Conservation (phyloP, 257 asterid species). For the Gardenia jasminoides region DNA sequence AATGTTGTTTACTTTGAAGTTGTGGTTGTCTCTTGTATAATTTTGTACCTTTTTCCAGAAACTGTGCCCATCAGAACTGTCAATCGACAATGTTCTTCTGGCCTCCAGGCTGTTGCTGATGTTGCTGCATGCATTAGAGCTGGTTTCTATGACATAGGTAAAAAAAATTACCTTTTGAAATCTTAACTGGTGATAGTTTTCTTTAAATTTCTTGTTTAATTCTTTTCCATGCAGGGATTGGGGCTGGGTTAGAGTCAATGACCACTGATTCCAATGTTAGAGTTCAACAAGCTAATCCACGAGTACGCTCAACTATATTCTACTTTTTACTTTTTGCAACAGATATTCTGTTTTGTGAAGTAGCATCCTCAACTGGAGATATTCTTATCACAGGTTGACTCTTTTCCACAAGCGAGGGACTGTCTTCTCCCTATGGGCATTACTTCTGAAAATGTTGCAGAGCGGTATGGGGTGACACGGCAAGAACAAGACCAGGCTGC, state of each 20-base stretch:
- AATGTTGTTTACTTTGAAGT: background rate
- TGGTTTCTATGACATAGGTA: slow-evolving; percentile 89
- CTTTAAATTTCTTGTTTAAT: background rate
- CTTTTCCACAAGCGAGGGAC: slow-evolving; percentile 66
- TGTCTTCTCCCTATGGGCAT: slow-evolving; percentile 94
- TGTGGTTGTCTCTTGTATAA: background rate
- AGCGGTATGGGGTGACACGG: slow-evolving; percentile 77
- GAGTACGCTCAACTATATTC: slow-evolving; percentile 36
- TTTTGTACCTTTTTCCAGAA: slow-evolving; percentile 40
- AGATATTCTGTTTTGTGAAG: slow-evolving; percentile 1
- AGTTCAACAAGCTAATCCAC: slow-evolving; percentile 43
- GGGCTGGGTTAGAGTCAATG: slow-evolving; percentile 94
- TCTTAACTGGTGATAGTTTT: background rate
- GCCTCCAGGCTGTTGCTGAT: slow-evolving; percentile 96
- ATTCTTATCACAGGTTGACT: slow-evolving; percentile 44
- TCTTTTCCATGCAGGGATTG: slow-evolving; percentile 57
- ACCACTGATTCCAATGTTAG: slow-evolving; percentile 45
- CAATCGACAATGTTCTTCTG: slow-evolving; percentile 90
- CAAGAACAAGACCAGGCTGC: slow-evolving; percentile 95
- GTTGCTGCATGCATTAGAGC: slow-evolving; percentile 90
- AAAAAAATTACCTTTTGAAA: slow-evolving; percentile 1
- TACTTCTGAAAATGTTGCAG: slow-evolving; percentile 91
- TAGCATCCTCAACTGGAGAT: slow-evolving; percentile 13
- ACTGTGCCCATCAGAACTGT: slow-evolving; percentile 84
- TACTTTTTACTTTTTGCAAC: background rate